A percentile compares a stretch with the other conserved stretches of the same genome.
phyloP scores from a whole-genome alignment of 805 yeast species.

The Ogataea nonfermentans region DNA sequence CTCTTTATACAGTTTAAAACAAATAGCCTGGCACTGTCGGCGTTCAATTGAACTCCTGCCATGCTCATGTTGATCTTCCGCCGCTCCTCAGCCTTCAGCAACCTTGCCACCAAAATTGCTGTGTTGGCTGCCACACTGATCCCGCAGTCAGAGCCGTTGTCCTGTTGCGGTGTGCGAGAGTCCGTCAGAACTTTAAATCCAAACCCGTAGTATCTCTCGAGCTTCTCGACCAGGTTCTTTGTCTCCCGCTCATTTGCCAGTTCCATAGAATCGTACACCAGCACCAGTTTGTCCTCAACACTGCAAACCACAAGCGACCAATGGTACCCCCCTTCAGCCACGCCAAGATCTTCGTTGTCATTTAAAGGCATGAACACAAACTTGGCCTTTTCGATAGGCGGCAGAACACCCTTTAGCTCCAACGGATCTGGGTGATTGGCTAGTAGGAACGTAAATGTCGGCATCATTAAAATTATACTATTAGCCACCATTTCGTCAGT shows the following conservation, averaged over 20 bases:
- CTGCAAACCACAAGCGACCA: conserved; percentile 67
- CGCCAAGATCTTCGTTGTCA: conserved; percentile 58
- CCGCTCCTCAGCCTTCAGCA: conserved; percentile 31
- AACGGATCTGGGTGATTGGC: conserved; percentile 47
- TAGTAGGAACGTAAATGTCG: conserved; percentile 63
- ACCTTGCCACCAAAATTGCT: conserved; percentile 34
- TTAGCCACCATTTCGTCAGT: conserved; percentile 25
- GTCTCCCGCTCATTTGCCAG: conserved; percentile 41
- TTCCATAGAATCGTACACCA: conserved; percentile 60
- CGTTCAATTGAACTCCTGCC: conserved; percentile 41
- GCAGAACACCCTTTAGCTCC: conserved; percentile 44
- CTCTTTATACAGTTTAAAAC: conserved; percentile 36
- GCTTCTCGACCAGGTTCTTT: conserved; percentile 31
- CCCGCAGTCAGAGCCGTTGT: conserved; percentile 68
- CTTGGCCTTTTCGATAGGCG: conserved; percentile 41
- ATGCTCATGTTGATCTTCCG: conserved; percentile 39
- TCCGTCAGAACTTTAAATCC: conserved; percentile 23
- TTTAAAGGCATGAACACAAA: conserved; percentile 69
- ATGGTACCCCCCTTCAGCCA: conserved; percentile 68
- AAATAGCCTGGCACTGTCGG: conserved; percentile 47
- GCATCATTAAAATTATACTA: conserved; percentile 46
- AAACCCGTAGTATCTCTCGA: conserved; percentile 29
- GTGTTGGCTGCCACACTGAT: conserved; percentile 41
- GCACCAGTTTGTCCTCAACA: conserved; percentile 45
- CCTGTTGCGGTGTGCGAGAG: conserved; percentile 52